phyloP scores from a whole-genome alignment of 352 stramenopile species.

The Globisporangium orthogonon region DNA sequence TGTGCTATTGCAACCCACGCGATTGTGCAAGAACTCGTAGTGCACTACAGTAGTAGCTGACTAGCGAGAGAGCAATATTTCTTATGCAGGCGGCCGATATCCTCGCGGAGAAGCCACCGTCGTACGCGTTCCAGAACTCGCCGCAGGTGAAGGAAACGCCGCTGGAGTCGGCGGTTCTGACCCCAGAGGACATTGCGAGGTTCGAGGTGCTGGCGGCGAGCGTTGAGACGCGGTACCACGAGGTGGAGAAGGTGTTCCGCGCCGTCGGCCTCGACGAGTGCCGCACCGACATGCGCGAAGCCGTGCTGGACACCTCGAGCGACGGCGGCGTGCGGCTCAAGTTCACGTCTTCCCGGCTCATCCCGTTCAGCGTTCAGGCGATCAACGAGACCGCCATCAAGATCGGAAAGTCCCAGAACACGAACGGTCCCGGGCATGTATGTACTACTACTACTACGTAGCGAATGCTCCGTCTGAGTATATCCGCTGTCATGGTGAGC shows the following conservation, averaged over 20 bases:
- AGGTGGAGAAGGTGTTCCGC: constrained; percentile 8
- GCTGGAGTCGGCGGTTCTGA: background rate
- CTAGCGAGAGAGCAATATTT: too few species aligned
- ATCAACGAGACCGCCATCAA: constrained; percentile 5
- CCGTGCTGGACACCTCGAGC: background rate
- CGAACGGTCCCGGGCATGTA: background rate
- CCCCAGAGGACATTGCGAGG: background rate
- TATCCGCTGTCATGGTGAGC: too few species aligned
- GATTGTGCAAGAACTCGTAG: too few species aligned
- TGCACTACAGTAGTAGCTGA: too few species aligned
- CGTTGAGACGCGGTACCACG: constrained; percentile 5
- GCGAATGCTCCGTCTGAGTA: too few species aligned
- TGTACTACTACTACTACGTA: too few species aligned
- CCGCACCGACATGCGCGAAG: constrained; percentile 2
- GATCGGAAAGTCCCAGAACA: background rate
- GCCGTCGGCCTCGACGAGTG: background rate
- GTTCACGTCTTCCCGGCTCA: constrained; percentile 8
- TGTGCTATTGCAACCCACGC: too few species aligned
- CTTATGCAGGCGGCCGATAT: background rate
- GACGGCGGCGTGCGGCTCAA: constrained; percentile 1
- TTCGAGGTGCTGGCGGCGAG: constrained; percentile 1
- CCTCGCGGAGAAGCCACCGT: background rate
- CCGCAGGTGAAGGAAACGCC: background rate
- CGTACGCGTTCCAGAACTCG: background rate
- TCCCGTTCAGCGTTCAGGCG: constrained; percentile 5